Evolutionary conservation across 352 stramenopile genomes (phyloP).

Genomic region (Thraustochytrium striatum): DNA sequence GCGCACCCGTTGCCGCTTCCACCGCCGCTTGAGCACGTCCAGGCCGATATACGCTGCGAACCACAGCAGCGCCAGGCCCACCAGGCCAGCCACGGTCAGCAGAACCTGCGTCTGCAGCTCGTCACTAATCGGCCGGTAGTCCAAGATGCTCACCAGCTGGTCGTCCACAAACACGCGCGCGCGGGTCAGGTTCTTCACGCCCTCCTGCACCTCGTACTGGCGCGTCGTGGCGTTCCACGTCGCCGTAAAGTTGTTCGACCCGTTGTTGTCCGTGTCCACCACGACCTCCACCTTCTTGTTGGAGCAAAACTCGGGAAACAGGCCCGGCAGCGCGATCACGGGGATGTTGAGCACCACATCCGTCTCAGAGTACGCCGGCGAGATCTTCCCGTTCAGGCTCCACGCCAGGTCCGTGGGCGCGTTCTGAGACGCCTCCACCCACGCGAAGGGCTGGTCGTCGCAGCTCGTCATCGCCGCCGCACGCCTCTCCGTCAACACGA

Average conservation of each 20-base stretch:
- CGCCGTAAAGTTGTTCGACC: not conserved
- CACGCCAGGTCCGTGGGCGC: constrained; percentile 23
- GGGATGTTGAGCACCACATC: not conserved
- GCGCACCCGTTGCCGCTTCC: not conserved
- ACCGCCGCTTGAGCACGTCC: not conserved
- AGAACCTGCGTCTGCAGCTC: not conserved
- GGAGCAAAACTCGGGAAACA: not conserved
- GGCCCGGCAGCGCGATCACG: not conserved
- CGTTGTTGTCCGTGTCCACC: not conserved
- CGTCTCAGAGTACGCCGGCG: not conserved
- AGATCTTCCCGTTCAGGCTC: constrained; percentile 38
- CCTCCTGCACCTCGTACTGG: not conserved
- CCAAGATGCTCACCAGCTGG: not conserved
- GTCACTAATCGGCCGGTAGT: not conserved
- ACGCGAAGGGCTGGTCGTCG: not conserved
- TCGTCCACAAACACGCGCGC: not conserved
- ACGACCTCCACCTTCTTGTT: not conserved
- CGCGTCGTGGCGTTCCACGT: not conserved
- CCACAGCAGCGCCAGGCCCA: not conserved
- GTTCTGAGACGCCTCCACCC: constrained; percentile 28
- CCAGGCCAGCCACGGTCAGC: not conserved
- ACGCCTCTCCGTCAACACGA: too few relatives aligned
- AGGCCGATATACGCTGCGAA: not conserved
- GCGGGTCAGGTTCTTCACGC: not conserved
- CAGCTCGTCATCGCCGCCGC: not conserved